Evolutionary conservation across 2,329 filamentous ascomycete genomes (phyloP).

Genomic region (Colletotrichum paranaense): DNA sequence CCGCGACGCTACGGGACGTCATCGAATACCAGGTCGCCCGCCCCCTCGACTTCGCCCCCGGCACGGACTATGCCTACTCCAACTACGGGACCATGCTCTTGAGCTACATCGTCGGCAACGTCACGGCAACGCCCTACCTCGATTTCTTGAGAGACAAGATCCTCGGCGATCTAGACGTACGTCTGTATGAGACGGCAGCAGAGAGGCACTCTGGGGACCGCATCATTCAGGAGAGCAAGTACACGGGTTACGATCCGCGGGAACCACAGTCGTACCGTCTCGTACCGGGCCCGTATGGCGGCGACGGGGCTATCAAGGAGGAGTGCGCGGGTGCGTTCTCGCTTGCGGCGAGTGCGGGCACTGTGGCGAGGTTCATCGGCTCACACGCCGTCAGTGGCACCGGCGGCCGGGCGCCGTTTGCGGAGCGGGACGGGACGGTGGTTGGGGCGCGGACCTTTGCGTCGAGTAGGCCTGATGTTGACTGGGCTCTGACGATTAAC

Average conservation of each 20-base stretch:
- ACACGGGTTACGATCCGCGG: conserved; percentile 23
- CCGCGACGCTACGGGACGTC: conserved; percentile 34
- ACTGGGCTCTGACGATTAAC: conserved; percentile 27
- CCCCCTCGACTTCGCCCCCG: conserved; percentile 31
- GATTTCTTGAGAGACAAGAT: conserved; percentile 25
- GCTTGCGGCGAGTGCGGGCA: conserved; percentile 29
- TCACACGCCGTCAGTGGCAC: conserved; percentile 27
- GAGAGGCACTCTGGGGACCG: conserved; percentile 23
- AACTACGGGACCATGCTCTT: conserved; percentile 35
- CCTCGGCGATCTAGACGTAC: conserved; percentile 29
- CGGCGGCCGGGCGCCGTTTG: not conserved
- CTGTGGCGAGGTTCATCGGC: conserved; percentile 30
- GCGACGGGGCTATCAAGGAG: conserved; percentile 37
- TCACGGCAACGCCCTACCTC: conserved; percentile 25
- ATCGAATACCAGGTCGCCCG: conserved; percentile 34
- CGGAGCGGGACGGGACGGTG: conserved; percentile 1
- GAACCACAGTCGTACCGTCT: not conserved
- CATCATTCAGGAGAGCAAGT: conserved; percentile 31
- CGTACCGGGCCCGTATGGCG: conserved; percentile 21
- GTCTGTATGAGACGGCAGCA: conserved; percentile 32
- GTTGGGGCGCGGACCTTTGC: conserved; percentile 16
- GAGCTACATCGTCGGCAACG: conserved; percentile 33
- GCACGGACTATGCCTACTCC: conserved; percentile 16
- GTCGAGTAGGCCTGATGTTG: not conserved
- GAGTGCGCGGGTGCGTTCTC: conserved; percentile 24